Evolutionary conservation across 1,139 yeast genomes (phyloP).

Genomic region (Oligophagozyma castellii): DNA sequence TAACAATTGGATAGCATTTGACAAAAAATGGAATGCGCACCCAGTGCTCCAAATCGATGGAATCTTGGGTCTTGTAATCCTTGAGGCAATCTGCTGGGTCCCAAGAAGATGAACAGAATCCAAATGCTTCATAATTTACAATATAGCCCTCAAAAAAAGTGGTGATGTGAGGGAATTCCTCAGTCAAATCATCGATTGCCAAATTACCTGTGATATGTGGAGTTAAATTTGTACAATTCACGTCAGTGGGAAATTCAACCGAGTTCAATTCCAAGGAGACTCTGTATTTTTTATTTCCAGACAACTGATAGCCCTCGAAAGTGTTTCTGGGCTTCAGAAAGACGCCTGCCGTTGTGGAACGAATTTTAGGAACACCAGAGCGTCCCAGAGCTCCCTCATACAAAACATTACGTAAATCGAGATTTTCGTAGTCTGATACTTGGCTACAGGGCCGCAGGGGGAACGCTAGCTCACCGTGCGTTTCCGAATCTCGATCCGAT

Average conservation of each 20-base stretch:
- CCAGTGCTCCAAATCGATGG: slow-evolving; percentile 81
- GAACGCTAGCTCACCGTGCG: no score
- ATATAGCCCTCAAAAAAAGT: slow-evolving; percentile 85
- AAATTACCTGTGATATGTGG: slow-evolving; percentile 58
- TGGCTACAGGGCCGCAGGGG: no score
- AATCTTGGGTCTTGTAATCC: slow-evolving; percentile 30
- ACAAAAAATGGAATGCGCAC: slow-evolving; percentile 41
- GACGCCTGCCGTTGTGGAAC: no score
- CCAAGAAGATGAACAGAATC: slow-evolving; percentile 34
- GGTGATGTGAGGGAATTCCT: slow-evolving; percentile 61
- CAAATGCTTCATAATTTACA: slow-evolving; percentile 41
- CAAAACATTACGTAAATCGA: no score
- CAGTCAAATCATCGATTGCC: slow-evolving; percentile 69
- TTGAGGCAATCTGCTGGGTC: slow-evolving; percentile 37
- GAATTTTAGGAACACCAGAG: no score
- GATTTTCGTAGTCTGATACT: no score
- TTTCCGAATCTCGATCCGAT: no score
- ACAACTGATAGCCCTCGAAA: slow-evolving; percentile 22
- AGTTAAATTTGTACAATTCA: slow-evolving; percentile 4
- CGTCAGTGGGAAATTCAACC: slow-evolving; percentile 13
- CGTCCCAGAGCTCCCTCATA: no score
- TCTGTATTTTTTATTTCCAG: slow-evolving; percentile 23
- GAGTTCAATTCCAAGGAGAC: slow-evolving; percentile 18
- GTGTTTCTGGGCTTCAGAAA: slow-evolving; percentile 16
- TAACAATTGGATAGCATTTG: background rate